Conservation (phyloP, 2,329 filamentous ascomycete species). For the Ampelomyces quisqualis region DNA sequence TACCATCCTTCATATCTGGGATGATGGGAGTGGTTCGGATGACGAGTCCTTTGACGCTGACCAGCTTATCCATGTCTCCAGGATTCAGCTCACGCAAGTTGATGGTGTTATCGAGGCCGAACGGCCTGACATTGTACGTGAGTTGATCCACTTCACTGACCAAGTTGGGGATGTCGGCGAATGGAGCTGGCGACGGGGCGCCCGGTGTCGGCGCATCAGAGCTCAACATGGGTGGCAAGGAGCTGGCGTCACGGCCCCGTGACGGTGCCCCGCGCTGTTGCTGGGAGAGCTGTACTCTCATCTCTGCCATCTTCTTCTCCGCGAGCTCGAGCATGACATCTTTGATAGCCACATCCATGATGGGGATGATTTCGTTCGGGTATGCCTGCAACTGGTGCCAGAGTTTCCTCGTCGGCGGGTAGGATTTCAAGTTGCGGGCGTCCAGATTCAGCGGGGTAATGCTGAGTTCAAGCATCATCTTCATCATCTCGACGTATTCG, state of each 20-base stretch:
- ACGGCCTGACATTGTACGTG: constrained; percentile 84
- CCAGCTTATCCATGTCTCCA: constrained; percentile 93
- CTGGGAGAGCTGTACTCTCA: constrained; percentile 60
- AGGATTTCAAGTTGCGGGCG: constrained; percentile 83
- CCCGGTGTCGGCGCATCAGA: constrained; percentile 65
- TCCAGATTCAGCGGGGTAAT: constrained; percentile 85
- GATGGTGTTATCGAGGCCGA: constrained; percentile 79
- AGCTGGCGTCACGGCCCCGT: constrained; percentile 60
- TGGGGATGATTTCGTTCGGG: constrained; percentile 90
- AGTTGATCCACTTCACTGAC: constrained; percentile 75
- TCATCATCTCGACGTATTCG: constrained; percentile 80
- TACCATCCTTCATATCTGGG: constrained; percentile 92
- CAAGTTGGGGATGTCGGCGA: constrained; percentile 64
- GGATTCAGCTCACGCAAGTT: constrained; percentile 95
- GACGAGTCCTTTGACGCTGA: constrained; percentile 92
- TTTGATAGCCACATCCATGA: constrained; percentile 94
- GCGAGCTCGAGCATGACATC: constrained; percentile 92
- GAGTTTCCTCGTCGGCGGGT: constrained; percentile 87
- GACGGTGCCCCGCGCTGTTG: constrained; percentile 51
- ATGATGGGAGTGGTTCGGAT: constrained; percentile 96
- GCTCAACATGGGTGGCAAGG: constrained; percentile 73
- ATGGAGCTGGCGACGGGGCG: constrained; percentile 34
- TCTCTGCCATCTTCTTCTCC: constrained; percentile 71
- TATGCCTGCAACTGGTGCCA: constrained; percentile 96
- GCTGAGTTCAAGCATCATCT: constrained; percentile 87